Evolutionary conservation across 352 stramenopile species (phyloP), one percentile per base, ranked within the genome.

Genomic region (Globisporangium apiculatum): DNA sequence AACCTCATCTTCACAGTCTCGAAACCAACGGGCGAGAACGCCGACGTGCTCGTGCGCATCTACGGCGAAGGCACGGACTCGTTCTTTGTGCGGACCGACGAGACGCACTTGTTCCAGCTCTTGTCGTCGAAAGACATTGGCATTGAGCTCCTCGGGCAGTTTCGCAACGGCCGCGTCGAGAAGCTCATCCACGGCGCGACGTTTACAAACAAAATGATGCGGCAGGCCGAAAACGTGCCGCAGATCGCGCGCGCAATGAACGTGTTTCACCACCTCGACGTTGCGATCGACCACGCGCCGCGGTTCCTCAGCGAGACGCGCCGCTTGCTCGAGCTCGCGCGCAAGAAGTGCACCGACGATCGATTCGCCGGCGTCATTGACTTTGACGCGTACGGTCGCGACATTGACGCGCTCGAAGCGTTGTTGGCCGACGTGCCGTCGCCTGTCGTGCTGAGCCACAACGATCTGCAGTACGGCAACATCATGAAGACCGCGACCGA

Each of bases 401-500:
- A 87, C 55, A 57, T 91, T 18, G 61, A 84, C n/a, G 76, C 83
- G 48, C 57, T 92, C 43, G 76, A 92, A 56, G 54, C 65, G 35
- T 49, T 77, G 8, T 66, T 89, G 17, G 71, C 63, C 10, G 15
- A 72, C 12, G 82, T 96, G 48, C 64, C 83, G 35, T 94, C 79
- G 40, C 76, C 79, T 38, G 52, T 89, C 40, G 85, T 96, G 51
- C 71, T 98, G 50, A 94, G 84, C 61, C 91, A 98, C 71, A 97
- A 98, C 67, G 91, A 98, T 66, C 64, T 98, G 59, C 86, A 97
- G 59, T 92, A 93, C 64, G 91, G 91, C 55, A 98, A 97, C 73
- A 87, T 97, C 53, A 92, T 98, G 73, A 75, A 73, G 38, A 86
- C 72, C 24, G 75, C 88, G 14, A 51, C 59, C 1, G 72, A 69